Evolutionary conservation across 2,329 filamentous ascomycete genomes (phyloP).

Genomic region (Ceratocystis destructans): DNA sequence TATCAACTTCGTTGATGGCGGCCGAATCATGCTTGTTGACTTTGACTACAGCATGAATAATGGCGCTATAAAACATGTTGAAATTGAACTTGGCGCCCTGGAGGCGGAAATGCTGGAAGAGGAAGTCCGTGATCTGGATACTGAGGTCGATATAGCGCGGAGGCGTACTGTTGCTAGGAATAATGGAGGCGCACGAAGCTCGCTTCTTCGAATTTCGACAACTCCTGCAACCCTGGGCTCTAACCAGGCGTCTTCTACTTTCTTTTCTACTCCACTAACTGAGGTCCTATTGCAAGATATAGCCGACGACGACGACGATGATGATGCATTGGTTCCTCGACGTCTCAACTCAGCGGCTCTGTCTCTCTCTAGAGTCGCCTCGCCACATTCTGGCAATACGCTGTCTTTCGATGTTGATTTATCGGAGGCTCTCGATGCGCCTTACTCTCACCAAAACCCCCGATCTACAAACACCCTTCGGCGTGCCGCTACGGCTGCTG

Average conservation of each 20-base stretch:
- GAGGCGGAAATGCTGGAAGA: slow-evolving; percentile 59
- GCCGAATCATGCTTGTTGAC: slow-evolving; percentile 57
- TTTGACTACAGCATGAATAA: slow-evolving; percentile 51
- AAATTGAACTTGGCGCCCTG: slow-evolving; percentile 59
- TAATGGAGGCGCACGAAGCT: slow-evolving; percentile 34
- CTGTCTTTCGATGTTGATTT: slow-evolving; percentile 18
- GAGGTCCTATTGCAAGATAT: background rate
- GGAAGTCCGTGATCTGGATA: slow-evolving; percentile 58
- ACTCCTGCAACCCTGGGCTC: slow-evolving; percentile 17
- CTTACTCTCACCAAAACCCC: slow-evolving; percentile 59
- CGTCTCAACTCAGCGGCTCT: slow-evolving; percentile 25
- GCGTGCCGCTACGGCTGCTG: slow-evolving; percentile 62
- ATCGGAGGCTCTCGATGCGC: slow-evolving; percentile 48
- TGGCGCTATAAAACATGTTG: slow-evolving; percentile 45
- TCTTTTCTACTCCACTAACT: background rate
- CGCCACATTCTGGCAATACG: slow-evolving; percentile 10
- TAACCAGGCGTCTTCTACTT: background rate
- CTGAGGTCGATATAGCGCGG: slow-evolving; percentile 66
- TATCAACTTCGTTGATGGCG: slow-evolving; percentile 64
- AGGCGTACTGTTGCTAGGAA: slow-evolving; percentile 57
- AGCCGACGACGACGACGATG: slow-evolving; percentile 28
- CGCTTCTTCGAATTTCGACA: slow-evolving; percentile 38
- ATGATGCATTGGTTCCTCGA: slow-evolving; percentile 41
- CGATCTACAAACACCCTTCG: slow-evolving; percentile 56
- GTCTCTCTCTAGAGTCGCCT: background rate